These are phyloP conservation scores for Purpureocillium takamizusanense DNA, from an alignment of 2,329 filamentous ascomycete species.

Conservation along the genomic window DNA sequence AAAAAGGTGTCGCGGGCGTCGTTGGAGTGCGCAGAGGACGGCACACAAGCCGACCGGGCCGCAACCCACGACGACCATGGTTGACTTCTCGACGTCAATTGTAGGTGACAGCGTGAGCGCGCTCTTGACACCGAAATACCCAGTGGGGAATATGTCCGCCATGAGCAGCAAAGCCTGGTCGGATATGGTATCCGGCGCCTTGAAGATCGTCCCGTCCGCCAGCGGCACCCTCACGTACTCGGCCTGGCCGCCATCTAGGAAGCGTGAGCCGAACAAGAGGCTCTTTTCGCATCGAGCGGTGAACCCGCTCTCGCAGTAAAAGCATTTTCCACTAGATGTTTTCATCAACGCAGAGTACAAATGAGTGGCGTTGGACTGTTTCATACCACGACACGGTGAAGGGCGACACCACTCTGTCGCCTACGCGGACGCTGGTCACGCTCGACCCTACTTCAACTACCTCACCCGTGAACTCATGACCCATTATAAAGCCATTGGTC, in stretches of 20 bases:
- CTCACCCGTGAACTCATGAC: constrained; percentile 79
- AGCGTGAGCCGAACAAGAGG: constrained; percentile 59
- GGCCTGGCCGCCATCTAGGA: constrained; percentile 70
- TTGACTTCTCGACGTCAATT: constrained; percentile 37
- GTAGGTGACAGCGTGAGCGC: constrained; percentile 54
- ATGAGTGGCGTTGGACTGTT: constrained; percentile 3
- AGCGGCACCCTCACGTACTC: constrained; percentile 75
- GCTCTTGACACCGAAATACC: constrained; percentile 75
- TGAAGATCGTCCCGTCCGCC: constrained; percentile 73
- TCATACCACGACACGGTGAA: constrained; percentile 73
- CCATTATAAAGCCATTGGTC: constrained; percentile 56
- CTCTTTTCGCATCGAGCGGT: constrained; percentile 68
- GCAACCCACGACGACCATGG: constrained; percentile 74
- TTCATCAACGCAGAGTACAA: not conserved
- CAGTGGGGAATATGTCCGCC: constrained; percentile 87
- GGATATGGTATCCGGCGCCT: constrained; percentile 56
- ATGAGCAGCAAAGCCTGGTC: constrained; percentile 74
- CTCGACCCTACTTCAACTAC: constrained; percentile 58
- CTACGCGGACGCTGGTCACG: constrained; percentile 61
- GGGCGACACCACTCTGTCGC: constrained; percentile 72
- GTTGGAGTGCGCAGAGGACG: constrained; percentile 66
- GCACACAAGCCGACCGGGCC: constrained; percentile 82
- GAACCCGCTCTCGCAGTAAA: constrained; percentile 71
- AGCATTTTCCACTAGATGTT: constrained; percentile 48
- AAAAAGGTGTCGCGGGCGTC: constrained; percentile 65